Evolutionary conservation across 2,329 filamentous ascomycete genomes (phyloP).

Genomic region (Xylaria digitata): DNA sequence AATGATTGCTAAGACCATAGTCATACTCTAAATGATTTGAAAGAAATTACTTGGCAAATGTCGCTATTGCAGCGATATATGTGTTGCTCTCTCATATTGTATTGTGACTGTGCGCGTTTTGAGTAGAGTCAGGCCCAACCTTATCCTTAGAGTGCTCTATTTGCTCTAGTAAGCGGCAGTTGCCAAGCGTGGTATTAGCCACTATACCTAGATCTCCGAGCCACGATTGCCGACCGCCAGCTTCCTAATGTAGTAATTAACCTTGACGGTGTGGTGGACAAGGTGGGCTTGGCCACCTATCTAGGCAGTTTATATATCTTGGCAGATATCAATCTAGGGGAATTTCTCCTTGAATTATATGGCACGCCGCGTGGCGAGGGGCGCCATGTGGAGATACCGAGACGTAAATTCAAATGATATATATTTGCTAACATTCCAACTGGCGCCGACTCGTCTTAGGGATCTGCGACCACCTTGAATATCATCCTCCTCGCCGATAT

Average conservation of each 20-base stretch:
- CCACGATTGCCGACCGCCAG: slow-evolving; percentile 22
- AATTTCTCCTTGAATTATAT: slow-evolving; percentile 14
- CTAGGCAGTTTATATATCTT: slow-evolving; percentile 23
- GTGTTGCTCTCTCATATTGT: neutral
- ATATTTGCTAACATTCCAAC: slow-evolving; percentile 14
- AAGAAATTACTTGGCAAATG: slow-evolving; percentile 22
- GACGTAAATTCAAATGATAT: slow-evolving; percentile 6
- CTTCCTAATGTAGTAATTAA: slow-evolving; percentile 27
- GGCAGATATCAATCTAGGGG: slow-evolving; percentile 12
- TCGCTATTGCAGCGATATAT: neutral
- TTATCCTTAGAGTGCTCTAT: neutral
- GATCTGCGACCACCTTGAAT: neutral
- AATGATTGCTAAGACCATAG: neutral
- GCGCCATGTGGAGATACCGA: slow-evolving; percentile 19
- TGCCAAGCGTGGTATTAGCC: slow-evolving; percentile 36
- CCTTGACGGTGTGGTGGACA: slow-evolving; percentile 6
- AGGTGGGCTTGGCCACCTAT: slow-evolving; percentile 34
- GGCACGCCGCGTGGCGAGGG: slow-evolving; percentile 18
- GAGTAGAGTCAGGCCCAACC: slow-evolving; percentile 20
- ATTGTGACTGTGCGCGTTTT: slow-evolving; percentile 6
- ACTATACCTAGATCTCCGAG: slow-evolving; percentile 25
- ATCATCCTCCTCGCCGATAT: slow-evolving; percentile 34
- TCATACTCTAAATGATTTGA: slow-evolving; percentile 27
- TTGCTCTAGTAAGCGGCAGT: slow-evolving; percentile 11
- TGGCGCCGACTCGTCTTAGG: neutral